Evolutionary conservation across 495 filamentous ascomycete genomes (phyloP).

Genomic region (Aspergillus ostianus): DNA sequence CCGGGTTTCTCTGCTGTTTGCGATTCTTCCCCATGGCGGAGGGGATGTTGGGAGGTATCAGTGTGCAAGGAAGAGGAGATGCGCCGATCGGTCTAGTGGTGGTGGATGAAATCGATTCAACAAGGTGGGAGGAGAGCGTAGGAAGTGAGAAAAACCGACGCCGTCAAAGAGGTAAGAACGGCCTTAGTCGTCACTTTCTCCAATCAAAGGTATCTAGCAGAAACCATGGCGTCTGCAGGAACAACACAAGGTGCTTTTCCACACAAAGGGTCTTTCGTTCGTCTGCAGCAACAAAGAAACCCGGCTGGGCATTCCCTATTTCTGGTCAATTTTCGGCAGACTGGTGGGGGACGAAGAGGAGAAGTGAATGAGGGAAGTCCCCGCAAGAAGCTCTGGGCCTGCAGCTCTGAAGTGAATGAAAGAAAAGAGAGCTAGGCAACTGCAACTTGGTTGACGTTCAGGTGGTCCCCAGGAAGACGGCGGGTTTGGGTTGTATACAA

Average conservation of each 20-base stretch:
- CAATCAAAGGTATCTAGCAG: neutral
- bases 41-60: neutral
- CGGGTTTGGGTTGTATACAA: neutral
- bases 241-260: neutral
- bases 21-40: conserved; percentile 6
- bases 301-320: neutral
- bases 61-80: neutral
- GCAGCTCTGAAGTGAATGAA: neutral
- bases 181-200: neutral
- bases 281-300: neutral
- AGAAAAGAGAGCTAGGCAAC: neutral
- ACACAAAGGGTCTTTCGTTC: neutral
- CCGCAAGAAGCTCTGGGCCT: neutral
- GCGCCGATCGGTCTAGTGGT: neutral
- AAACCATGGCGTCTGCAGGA: neutral
- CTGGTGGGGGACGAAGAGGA: neutral
- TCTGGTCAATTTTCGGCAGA: neutral
- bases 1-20: conserved; percentile 11
- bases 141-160: neutral
- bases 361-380: neutral
- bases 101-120: neutral
- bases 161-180: neutral
- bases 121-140: neutral
- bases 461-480: neutral
- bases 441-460: neutral